These are phyloP conservation scores for Xylaria scruposa DNA, from an alignment of 495 filamentous ascomycete genomes.

Conservation along the genomic window DNA sequence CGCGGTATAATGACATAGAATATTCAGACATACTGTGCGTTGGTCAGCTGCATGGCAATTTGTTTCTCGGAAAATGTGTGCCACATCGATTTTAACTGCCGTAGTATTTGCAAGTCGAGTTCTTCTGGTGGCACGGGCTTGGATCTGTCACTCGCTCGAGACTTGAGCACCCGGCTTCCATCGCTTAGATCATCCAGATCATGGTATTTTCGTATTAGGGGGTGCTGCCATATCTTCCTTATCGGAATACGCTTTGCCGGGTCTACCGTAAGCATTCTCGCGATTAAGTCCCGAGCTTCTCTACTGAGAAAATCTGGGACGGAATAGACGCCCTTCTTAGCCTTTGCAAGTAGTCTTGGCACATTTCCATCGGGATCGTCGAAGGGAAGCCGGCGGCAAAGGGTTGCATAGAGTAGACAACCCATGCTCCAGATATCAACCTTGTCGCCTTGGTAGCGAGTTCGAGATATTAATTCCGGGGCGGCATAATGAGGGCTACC, in stretches of 20 bases:
- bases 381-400: slow-evolving; percentile 83
- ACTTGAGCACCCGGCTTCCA: slow-evolving; percentile 32
- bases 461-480: slow-evolving; percentile 80
- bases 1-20: not conserved
- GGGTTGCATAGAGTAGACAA: slow-evolving; percentile 83
- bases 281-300: slow-evolving; percentile 81
- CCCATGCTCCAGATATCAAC: slow-evolving; percentile 96
- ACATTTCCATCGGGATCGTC: slow-evolving; percentile 65
- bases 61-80: slow-evolving; percentile 77
- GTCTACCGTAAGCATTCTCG: slow-evolving; percentile 72
- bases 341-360: slow-evolving; percentile 64
- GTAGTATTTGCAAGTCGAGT: slow-evolving; percentile 78
- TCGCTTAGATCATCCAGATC: slow-evolving; percentile 62
- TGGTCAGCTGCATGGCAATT: slow-evolving; percentile 69
- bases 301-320: slow-evolving; percentile 71
- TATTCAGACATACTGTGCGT: slow-evolving; percentile 64
- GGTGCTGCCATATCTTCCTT: slow-evolving; percentile 80
- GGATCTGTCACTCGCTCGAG: slow-evolving; percentile 38
- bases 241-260: slow-evolving; percentile 80
- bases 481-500: slow-evolving; percentile 97
- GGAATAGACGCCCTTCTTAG: slow-evolving; percentile 71
- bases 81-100: slow-evolving; percentile 87
- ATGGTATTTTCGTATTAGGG: slow-evolving; percentile 81
- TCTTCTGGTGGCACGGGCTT: slow-evolving; percentile 53
- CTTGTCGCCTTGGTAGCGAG: slow-evolving; percentile 78